Evolutionary conservation across 495 filamentous ascomycete species (phyloP), one percentile per base, ranked within the genome.

Genomic region (Penicillium paxilli): DNA sequence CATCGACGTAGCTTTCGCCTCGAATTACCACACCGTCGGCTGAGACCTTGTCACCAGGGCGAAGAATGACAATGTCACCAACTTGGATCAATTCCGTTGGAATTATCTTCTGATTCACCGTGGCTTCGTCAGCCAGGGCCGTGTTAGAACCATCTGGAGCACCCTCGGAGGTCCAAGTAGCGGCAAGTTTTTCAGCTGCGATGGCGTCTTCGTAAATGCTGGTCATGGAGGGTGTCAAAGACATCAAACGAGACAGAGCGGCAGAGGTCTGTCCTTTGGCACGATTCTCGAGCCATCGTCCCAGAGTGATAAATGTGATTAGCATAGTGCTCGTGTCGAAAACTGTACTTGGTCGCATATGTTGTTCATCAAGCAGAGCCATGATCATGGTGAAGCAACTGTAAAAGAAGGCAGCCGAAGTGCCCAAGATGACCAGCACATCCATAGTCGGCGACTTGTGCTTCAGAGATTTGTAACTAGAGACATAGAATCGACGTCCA

Each of bases 251-350:
- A n/a, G 91, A 96, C 6, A 99, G 81, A 2, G 94, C 94, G 63
- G 91, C 94, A 7, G 92, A 96, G 0, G 94, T 99, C 68, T 98
- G 90, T 3, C 94, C 94, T 71, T 99, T 99, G 17, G 94, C 94
- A 12, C 89, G 79, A 60, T 98, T 99, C 68, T 99, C 94, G 8
- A 99, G 69, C 75, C 88, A 98, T 28, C 94, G 85, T 21, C 94
- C 92, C 3, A 99, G 76, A 0, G 90, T 90, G 69, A 96, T 90
- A 69, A 98, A 98, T 0, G 91, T 96, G 65, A 99, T 96, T 20
- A 99, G 82, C 95, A 98, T 99, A 20, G 91, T 97, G 67, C 92
- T 96, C 0, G 94, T 99, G 59, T 99, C 94, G 57, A 98, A 99
- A 3, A 98, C 87, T 5, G 90, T 96, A 49, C 82, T 84, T 2